Conservation (phyloP, 805 yeast species). For the Yarrowia divulgata region DNA sequence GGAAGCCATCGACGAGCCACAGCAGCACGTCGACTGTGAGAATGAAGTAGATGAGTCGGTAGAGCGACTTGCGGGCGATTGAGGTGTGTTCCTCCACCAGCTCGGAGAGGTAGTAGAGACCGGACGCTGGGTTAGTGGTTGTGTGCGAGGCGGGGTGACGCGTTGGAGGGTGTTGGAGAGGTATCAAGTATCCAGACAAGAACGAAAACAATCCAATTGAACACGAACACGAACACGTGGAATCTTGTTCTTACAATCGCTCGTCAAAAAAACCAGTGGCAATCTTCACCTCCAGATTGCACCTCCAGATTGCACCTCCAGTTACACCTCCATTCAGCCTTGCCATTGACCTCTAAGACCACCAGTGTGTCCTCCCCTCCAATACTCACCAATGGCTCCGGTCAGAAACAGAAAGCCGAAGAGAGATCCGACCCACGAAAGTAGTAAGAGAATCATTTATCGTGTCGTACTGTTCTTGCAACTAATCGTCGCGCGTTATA, state of each 20-base stretch:
- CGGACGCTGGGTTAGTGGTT: slow-evolving; percentile 64
- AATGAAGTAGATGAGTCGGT: slow-evolving; percentile 67
- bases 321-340: not conserved
- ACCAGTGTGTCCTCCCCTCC: too few relatives aligned
- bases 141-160: too few relatives aligned
- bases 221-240: too few relatives aligned
- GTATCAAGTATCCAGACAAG: too few relatives aligned
- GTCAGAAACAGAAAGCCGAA: slow-evolving; percentile 62
- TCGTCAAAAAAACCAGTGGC: not conserved
- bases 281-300: not conserved
- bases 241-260: not conserved
- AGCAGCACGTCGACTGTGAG: slow-evolving; percentile 63
- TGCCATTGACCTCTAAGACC: too few relatives aligned
- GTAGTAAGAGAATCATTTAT: slow-evolving; percentile 64
- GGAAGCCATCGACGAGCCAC: slow-evolving; percentile 78
- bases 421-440: slow-evolving; percentile 67
- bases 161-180: too few relatives aligned
- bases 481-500: slow-evolving; percentile 9
- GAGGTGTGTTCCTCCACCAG: slow-evolving; percentile 92
- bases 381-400: slow-evolving; percentile 52
- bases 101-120: slow-evolving; percentile 88
- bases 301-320: not conserved
- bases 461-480: slow-evolving; percentile 10
- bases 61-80: slow-evolving; percentile 75
- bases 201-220: too few relatives aligned